Conservation (phyloP, 768 basidiomycete species). For the Mycena belliarum region DNA sequence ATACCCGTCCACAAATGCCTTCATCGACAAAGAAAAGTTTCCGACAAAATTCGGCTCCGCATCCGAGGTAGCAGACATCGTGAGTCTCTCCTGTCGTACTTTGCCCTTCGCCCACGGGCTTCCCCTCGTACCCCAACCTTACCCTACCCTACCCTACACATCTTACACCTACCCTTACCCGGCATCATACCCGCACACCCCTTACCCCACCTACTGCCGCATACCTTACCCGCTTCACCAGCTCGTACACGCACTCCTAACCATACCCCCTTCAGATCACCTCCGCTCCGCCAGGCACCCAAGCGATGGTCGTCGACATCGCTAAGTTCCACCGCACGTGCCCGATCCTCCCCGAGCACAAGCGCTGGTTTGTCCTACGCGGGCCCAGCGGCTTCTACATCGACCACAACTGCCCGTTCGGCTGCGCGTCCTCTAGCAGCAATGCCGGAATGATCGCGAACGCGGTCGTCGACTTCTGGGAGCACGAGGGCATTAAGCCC, state of each 20-base stretch:
- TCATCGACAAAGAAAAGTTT: conserved; percentile 22
- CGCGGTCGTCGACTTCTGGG: neutral
- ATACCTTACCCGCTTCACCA: no score
- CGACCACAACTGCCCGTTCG: neutral
- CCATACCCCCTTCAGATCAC: no score
- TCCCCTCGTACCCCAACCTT: no score
- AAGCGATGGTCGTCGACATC: neutral
- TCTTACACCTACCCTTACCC: no score
- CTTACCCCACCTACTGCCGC: no score
- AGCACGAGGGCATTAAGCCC: neutral
- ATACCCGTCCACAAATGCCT: conserved; percentile 16
- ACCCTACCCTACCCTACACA: no score
- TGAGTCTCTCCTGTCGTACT: conserved; percentile 6
- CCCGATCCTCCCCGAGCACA: neutral
- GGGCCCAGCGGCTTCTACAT: neutral
- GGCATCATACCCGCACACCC: no score
- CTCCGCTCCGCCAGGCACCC: neutral
- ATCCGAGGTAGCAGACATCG: conserved; percentile 13
- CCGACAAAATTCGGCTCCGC: conserved; percentile 20
- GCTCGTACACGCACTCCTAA: no score
- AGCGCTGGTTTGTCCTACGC: neutral
- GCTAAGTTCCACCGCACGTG: neutral
- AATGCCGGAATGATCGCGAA: neutral
- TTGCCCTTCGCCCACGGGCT: no score
- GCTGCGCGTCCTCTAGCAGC: neutral